phyloP scores from a whole-genome alignment of 768 basidiomycete genomes.

The Leccinum obscurum region DNA sequence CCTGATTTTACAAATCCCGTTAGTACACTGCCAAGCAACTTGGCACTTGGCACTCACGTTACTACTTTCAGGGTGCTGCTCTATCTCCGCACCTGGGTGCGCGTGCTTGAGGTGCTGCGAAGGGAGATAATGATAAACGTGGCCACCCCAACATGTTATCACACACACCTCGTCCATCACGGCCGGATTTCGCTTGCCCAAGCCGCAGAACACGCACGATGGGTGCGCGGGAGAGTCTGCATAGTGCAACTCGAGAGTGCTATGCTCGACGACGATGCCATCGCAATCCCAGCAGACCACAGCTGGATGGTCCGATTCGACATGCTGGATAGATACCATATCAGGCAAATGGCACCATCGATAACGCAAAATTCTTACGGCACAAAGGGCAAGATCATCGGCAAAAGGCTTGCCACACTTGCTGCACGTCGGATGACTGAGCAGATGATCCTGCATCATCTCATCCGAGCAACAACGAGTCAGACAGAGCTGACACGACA shows the following conservation, averaged over 20 bases:
- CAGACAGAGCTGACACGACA: constrained; percentile 24
- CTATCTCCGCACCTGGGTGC: constrained; percentile 15
- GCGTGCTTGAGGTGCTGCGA: constrained; percentile 22
- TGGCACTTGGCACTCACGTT: constrained; percentile 10
- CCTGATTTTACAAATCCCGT: constrained; percentile 9
- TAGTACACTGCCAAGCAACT: background rate
- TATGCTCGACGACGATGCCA: constrained; percentile 24
- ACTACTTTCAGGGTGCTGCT: background rate
- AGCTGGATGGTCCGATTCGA: constrained; percentile 22
- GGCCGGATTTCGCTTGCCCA: constrained; percentile 13
- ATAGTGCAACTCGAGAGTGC: constrained; percentile 24
- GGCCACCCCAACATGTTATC: background rate
- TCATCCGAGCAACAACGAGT: constrained; percentile 24
- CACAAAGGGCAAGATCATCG: constrained; percentile 21
- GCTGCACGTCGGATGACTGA: constrained; percentile 25
- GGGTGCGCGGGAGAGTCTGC: constrained; percentile 23
- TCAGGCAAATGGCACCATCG: background rate
- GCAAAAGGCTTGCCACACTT: constrained; percentile 23
- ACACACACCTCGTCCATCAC: constrained; percentile 26
- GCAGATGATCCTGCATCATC: constrained; percentile 27
- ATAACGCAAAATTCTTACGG: constrained; percentile 13
- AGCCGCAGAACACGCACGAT: constrained; percentile 20
- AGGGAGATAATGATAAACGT: constrained; percentile 9
- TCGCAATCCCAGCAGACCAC: constrained; percentile 34
- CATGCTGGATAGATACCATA: constrained; percentile 17